Evolutionary conservation across 1,139 yeast genomes (phyloP), one percentile per base, ranked within the genome.

Genomic region (Pneumocystis jirovecii): DNA sequence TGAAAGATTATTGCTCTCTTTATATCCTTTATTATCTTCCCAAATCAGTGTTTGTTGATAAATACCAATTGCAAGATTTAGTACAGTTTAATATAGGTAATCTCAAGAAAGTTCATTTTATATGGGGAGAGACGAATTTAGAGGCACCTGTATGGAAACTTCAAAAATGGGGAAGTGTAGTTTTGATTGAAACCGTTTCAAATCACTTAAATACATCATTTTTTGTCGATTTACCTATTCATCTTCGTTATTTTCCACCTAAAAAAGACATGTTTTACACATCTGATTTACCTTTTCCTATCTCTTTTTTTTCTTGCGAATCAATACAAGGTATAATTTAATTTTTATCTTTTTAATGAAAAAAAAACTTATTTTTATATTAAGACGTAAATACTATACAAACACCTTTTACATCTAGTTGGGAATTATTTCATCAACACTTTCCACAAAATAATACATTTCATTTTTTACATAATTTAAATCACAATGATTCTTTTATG

Each of bases 111-210:
- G 31, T 60, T n/a, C 44, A 39, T 60, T 39, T 39, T 60, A 60
- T 60, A 60, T 5, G 40, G n/a, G 67, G 67, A 21, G 67, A 65
- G 31, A 39, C 56, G 19, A 62, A 65, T 60, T 35, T 65, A 25
- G 67, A 65, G 31, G 64, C 64, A 3, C 64, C 67, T 10, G 44
- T 40, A 31, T 65, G 67, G 67, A 19, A 39, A 37, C 35, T 45
- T 3, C 10, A 42, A 2, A 61, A 64, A 25, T 64, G 64, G 67
- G 66, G 66, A 31, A 61, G 64, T 31, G 10, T 50, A 21, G 7
- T 64, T 1, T 44, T 64, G 50, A 40, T 29, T n/a, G 57, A 50
- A 25, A 17, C n/a, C 8, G 19, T 25, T 3, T 19, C n/a, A 15
- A 17, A 40, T 50, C n/a, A 50, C 21, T n/a, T 34, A 31, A 45